Conservation (phyloP, 2,329 filamentous ascomycete species). For the Ceratocystis lukuohia region DNA sequence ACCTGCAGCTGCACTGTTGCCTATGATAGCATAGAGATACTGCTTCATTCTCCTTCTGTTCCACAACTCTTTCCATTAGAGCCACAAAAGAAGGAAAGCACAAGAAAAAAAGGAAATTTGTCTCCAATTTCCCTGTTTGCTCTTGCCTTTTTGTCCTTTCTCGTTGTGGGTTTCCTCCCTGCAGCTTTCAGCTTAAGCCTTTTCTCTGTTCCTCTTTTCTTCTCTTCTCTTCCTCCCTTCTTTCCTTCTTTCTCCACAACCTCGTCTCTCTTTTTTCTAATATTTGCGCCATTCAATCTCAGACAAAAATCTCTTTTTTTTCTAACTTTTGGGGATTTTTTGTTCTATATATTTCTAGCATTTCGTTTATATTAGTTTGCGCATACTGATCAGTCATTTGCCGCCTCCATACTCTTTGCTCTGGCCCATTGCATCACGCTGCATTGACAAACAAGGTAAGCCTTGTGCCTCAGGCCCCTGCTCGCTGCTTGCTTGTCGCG, state of each 20-base stretch:
- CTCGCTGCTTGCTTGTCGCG: conserved; percentile 6
- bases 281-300: not conserved
- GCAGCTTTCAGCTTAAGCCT: not conserved
- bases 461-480: conserved; percentile 15
- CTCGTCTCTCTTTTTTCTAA: not conserved
- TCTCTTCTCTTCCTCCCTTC: not conserved
- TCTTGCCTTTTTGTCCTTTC: conserved; percentile 1
- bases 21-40: too few relatives aligned
- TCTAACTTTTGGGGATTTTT: not conserved
- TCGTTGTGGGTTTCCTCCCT: not conserved
- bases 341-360: not conserved
- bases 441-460: conserved; percentile 20
- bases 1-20: not conserved
- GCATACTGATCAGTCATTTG: not conserved
- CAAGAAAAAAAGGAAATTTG: conserved; percentile 1
- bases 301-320: not conserved
- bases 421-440: conserved; percentile 13
- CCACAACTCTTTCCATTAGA: not conserved
- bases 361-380: not conserved
- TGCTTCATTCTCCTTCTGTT: not conserved
- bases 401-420: not conserved
- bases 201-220: not conserved
- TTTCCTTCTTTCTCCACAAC: not conserved
- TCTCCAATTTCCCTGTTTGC: conserved; percentile 6
- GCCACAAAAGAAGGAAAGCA: not conserved